Conservation (phyloP, 306 rosid species). For the Morella rubra region DNA sequence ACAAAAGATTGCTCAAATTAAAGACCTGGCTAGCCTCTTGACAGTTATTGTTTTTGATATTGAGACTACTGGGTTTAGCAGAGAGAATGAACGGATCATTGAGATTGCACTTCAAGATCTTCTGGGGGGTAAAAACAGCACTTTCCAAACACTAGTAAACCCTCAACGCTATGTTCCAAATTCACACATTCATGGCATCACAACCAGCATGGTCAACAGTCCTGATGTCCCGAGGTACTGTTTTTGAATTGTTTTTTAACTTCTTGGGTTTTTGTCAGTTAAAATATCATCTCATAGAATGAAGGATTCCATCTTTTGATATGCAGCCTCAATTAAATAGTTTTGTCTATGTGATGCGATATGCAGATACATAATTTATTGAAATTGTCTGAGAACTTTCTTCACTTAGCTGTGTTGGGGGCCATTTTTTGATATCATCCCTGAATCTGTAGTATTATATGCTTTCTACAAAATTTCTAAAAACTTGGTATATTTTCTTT, state of each 20-base stretch:
- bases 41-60: constrained; percentile 66
- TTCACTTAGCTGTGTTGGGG: not conserved
- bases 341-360: not conserved
- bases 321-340: not conserved
- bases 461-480: not conserved
- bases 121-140: constrained; percentile 80
- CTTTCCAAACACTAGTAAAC: constrained; percentile 84
- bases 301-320: constrained; percentile 1
- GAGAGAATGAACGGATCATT: constrained; percentile 55
- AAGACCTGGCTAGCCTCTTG: constrained; percentile 53
- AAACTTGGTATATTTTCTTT: no score
- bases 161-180: constrained; percentile 59
- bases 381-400: not conserved
- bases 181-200: constrained; percentile 61
- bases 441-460: not conserved
- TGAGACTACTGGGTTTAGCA: constrained; percentile 78
- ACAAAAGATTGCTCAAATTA: constrained; percentile 50
- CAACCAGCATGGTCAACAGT: constrained; percentile 53
- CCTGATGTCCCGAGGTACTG: constrained; percentile 85
- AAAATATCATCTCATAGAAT: not conserved
- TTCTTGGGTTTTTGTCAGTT: not conserved
- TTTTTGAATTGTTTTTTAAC: constrained; percentile 12
- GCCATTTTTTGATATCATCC: not conserved
- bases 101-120: constrained; percentile 85
- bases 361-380: not conserved